phyloP scores from a whole-genome alignment of 768 basidiomycete genomes.

The Lentinula sp. region DNA sequence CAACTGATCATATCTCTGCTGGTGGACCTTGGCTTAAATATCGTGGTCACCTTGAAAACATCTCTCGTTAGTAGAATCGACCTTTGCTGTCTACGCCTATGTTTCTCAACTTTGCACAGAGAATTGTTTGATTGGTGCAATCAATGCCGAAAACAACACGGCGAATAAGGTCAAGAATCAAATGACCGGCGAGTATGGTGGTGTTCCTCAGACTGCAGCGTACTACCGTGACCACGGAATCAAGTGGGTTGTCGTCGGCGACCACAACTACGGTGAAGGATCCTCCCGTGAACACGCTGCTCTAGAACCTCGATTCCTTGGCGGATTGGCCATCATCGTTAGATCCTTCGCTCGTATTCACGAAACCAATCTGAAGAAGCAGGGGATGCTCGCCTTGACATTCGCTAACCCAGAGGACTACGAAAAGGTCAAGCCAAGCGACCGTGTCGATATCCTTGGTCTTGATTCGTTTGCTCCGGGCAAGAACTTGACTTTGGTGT shows the following conservation, averaged over 20 bases:
- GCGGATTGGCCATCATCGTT: conserved; percentile 92
- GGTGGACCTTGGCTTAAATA: conserved; percentile 99
- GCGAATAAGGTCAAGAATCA: conserved; percentile 96
- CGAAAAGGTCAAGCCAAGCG: conserved; percentile 82
- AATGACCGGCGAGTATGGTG: conserved; percentile 77
- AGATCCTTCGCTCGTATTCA: conserved; percentile 98
- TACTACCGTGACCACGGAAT: conserved; percentile 85
- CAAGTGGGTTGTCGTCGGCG: conserved; percentile 97
- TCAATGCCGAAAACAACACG: conserved; percentile 92
- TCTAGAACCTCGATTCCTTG: conserved; percentile 91
- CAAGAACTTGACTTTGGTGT: conserved; percentile 78
- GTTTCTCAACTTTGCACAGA: conserved; percentile 37
- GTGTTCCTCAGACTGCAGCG: conserved; percentile 81
- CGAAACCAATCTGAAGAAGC: conserved; percentile 98
- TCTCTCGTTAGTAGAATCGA: conserved; percentile 62
- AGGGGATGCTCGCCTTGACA: conserved; percentile 96
- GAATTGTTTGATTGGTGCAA: conserved; percentile 96
- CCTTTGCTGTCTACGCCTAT: background rate
- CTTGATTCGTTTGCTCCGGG: conserved; percentile 87
- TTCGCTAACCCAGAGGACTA: conserved; percentile 92
- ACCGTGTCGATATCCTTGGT: conserved; percentile 86
- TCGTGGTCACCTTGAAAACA: conserved; percentile 98
- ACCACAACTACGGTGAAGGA: conserved; percentile 95
- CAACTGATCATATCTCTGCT: conserved; percentile 93
- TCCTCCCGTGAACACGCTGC: conserved; percentile 98